These are phyloP conservation scores for Alternaria arborescens DNA, from an alignment of 2,329 filamentous ascomycete species.

Conservation along the genomic window DNA sequence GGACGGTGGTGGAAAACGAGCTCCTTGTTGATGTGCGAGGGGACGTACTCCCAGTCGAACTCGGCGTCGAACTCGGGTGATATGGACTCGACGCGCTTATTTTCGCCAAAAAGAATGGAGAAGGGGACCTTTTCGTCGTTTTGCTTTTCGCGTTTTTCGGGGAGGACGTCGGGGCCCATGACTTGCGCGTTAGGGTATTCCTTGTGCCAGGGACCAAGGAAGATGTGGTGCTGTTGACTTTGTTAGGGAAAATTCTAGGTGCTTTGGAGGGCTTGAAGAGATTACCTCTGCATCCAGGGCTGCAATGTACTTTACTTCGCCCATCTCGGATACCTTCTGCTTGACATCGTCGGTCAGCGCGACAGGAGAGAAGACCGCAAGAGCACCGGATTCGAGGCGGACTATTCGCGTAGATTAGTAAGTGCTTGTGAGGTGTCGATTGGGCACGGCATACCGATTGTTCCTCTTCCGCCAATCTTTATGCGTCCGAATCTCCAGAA, in stretches of 20 bases:
- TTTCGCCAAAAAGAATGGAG: slow-evolving; percentile 65
- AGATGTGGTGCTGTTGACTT: slow-evolving; percentile 79
- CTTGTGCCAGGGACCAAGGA: slow-evolving; percentile 82
- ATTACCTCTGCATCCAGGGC: slow-evolving; percentile 79
- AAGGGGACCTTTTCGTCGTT: slow-evolving; percentile 69
- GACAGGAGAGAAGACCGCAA: slow-evolving; percentile 92
- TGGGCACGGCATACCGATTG: slow-evolving; percentile 68
- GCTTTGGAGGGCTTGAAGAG: neutral
- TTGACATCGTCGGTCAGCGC: slow-evolving; percentile 80
- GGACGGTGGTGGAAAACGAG: slow-evolving; percentile 87
- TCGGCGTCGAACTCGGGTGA: slow-evolving; percentile 83
- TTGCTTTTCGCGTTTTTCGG: slow-evolving; percentile 77
- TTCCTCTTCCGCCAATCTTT: slow-evolving; percentile 86
- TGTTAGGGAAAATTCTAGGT: neutral
- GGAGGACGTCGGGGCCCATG: slow-evolving; percentile 82
- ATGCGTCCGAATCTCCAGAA: slow-evolving; percentile 82
- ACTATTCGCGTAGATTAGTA: slow-evolving; percentile 60
- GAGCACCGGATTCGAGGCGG: slow-evolving; percentile 75
- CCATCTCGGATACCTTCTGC: slow-evolving; percentile 65
- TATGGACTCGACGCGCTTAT: slow-evolving; percentile 59
- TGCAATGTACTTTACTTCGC: slow-evolving; percentile 81
- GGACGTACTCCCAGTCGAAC: slow-evolving; percentile 84
- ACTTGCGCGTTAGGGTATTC: slow-evolving; percentile 82
- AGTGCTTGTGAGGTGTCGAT: neutral
- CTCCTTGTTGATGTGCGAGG: slow-evolving; percentile 83